Base-by-base conservation (phyloP, 2,329 filamentous ascomycete genomes). In the Akanthomyces muscarius region DNA sequence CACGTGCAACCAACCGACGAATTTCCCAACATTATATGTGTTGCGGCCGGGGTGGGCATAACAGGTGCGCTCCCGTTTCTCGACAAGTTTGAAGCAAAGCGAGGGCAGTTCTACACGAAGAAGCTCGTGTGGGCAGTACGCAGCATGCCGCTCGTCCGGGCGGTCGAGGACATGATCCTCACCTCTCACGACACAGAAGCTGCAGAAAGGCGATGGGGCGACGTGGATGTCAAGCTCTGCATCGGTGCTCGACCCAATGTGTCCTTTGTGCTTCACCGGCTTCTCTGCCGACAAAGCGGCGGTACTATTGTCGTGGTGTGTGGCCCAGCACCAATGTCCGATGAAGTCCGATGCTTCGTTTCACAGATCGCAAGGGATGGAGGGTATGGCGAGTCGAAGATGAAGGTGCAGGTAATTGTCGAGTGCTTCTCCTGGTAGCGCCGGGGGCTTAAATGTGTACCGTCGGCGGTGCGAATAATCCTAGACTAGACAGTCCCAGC, bases 1-100 rank as follows among this genome's bases (percentile, higher is more conserved):
- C 64, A 66, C 21, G 42, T 62, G n/a, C 28, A 42, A 4, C 62
- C 62, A 11, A 63, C 63, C 5, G 41, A 51, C 14, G 55, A 63
- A 30, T 67, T 56, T 41, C 64, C 69, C 8, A 72, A 72, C 55
- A 62, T 71, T 0, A 64, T 73, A 2, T 71, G 69, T 53, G 63
- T 73, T 30, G 71, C 71, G 7, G 70, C 71, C 25, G 71, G 71
- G 13, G 71, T 71, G 5, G 71, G 71, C 2, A 69, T 73, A 21
- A 70, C 71, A 2, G 71, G 70, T 16, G 67, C 71, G 13, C 65
- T 73, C 1, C 71, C 71, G 6, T 47, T 65, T 10, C 63, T 69
- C 18, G 61, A 59, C 48, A 42, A 60, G 14, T 65, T 59, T 21
- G 50, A 38, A 18, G 2, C 50, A 38, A 38, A 23, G 5, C 28